Percentiles rank a stretch among this genome's conserved stretches.
Evolutionary conservation across 768 basidiomycete species (phyloP).

Genomic region (Terana coerulea): DNA sequence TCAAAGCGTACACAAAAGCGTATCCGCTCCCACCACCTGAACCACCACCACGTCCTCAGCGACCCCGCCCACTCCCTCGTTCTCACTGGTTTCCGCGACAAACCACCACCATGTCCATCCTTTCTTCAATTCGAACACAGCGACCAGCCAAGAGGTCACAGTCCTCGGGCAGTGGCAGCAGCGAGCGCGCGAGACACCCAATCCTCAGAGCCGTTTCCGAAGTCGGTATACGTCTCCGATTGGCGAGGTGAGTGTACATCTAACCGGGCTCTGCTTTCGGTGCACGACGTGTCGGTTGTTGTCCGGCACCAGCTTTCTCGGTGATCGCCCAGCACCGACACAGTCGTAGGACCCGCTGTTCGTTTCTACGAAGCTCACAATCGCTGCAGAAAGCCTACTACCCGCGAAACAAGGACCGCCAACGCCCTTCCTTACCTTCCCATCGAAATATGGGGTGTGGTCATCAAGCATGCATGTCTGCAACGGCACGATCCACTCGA

Average conservation of each 20-base stretch:
- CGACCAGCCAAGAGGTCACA: not conserved
- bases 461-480: slow-evolving; percentile 55
- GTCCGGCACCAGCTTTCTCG: not conserved
- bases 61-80: not conserved
- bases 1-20: slow-evolving; percentile 2
- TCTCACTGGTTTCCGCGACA: too few species aligned
- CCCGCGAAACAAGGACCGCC: not conserved
- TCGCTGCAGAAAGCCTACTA: not conserved
- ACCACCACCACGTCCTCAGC: too few species aligned
- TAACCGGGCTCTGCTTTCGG: not conserved
- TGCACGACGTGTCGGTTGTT: not conserved
- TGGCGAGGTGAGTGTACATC: not conserved
- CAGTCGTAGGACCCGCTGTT: too few species aligned
- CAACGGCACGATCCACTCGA: slow-evolving; percentile 42
- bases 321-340: not conserved
- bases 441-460: slow-evolving; percentile 61
- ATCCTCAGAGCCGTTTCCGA: not conserved
- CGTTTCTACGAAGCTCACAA: too few species aligned
- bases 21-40: not conserved
- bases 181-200: not conserved
- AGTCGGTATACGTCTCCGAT: not conserved
- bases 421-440: slow-evolving; percentile 35
- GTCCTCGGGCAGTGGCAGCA: not conserved
- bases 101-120: not conserved
- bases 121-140: not conserved